Evolutionary conservation across 306 rosid genomes (phyloP).

Genomic region (Prunus mume): DNA sequence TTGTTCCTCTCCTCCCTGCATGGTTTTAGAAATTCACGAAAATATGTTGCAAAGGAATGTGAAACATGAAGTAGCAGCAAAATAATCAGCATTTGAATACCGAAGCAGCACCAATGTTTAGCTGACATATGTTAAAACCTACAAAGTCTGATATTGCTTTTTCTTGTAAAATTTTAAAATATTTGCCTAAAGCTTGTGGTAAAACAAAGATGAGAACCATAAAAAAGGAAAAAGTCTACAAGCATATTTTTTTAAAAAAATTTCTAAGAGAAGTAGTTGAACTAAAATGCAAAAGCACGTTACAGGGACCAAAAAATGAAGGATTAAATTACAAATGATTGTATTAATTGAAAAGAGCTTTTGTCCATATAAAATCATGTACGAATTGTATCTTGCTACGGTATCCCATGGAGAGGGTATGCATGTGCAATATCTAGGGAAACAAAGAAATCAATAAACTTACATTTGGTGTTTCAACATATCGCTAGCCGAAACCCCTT

Average conservation of each 20-base stretch:
- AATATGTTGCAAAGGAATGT: background rate
- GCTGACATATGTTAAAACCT: background rate
- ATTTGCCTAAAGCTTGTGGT: background rate
- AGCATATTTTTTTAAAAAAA: background rate
- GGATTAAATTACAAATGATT: background rate
- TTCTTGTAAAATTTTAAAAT: background rate
- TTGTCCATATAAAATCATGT: background rate
- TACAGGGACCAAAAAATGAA: background rate
- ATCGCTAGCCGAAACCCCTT: constrained; percentile 81
- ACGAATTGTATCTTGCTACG: background rate
- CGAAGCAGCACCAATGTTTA: background rate
- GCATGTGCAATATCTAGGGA: background rate
- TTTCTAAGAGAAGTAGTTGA: background rate
- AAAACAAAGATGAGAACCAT: background rate
- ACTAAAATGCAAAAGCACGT: background rate
- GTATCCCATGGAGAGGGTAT: background rate
- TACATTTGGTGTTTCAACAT: constrained; percentile 79
- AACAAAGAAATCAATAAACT: constrained; percentile 29
- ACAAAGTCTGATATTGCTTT: background rate
- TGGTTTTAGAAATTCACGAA: constrained; percentile 5
- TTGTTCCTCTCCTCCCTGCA: constrained; percentile 70
- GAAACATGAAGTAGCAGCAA: background rate
- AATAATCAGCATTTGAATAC: background rate
- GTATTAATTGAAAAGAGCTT: background rate
- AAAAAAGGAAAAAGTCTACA: background rate